Base-by-base conservation (phyloP, 1,284 basidiomycete genomes). In the Moniliophthora roreri region DNA sequence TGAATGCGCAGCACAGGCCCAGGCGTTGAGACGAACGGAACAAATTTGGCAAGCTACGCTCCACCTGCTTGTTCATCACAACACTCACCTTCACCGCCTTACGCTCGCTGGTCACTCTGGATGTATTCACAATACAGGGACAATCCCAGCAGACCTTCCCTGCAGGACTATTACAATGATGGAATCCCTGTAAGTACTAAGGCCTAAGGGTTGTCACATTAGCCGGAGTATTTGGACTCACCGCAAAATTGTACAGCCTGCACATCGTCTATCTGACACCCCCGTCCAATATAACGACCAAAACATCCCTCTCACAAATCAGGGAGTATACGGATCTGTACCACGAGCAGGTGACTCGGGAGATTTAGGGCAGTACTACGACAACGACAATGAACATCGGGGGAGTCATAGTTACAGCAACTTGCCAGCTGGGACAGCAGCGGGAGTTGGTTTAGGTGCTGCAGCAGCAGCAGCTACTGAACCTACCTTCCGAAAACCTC, bases 101-200 rank as follows among this genome's bases (percentile, higher is more conserved):
- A 21, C 26, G 37, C 37, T 39, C 26, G 35, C 41, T 18, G 9
- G 13, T 44, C 21, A 23, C 9, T 32, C 28, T 9, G 21, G 46
- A 52, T 69, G 35, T 57, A 47, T 18, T 46, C 59, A 1, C 52
- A 57, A 39, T 72, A 64, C 53, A 62, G 54, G 3, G 66, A 67
- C 50, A 49, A 58, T n/a, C 56, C 62, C 4, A 44, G 55, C 3
- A 37, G 40, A 50, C 4, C 51, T 62, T 20, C 61, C 21, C 46
- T 69, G 34, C 70, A 71, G 45, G 54, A 50, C 39, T 69, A 69
- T 50, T 67, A 28, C 24, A 23, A 69, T 52, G 67, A 71, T 48
- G 39, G 48, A 34, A 34, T 60, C 28, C 59, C 53, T 11, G 57
- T 54, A 44, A 36, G 45, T 57, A 4, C 4, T 20, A n/a, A n/a